phyloP scores from a whole-genome alignment of 352 stramenopile genomes.

The Pythium aquatile region DNA sequence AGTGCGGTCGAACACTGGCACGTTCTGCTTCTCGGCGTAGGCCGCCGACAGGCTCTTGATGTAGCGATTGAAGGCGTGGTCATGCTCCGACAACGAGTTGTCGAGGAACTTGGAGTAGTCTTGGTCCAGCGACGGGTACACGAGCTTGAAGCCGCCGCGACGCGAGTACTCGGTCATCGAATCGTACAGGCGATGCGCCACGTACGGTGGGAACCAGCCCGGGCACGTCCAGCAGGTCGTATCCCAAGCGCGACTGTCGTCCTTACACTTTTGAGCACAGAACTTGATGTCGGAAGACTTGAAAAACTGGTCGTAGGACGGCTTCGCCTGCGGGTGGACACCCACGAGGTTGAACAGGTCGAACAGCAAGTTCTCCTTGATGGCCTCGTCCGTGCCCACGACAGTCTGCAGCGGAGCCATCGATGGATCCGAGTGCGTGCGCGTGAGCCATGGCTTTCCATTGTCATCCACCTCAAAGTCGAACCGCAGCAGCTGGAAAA shows the following conservation, averaged over 20 bases:
- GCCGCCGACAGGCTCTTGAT: slow-evolving; percentile 60
- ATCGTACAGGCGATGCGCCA: slow-evolving; percentile 55
- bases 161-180: slow-evolving; percentile 62
- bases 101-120: slow-evolving; percentile 61
- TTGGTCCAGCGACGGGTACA: slow-evolving; percentile 64
- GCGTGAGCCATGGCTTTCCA: slow-evolving; percentile 94
- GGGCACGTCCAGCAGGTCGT: slow-evolving; percentile 73
- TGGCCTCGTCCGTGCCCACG: slow-evolving; percentile 63
- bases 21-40: slow-evolving; percentile 46
- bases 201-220: slow-evolving; percentile 64
- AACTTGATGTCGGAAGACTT: slow-evolving; percentile 40
- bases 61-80: slow-evolving; percentile 71
- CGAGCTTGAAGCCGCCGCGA: slow-evolving; percentile 63
- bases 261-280: slow-evolving; percentile 59
- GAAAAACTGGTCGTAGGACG: slow-evolving; percentile 66
- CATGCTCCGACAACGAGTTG: slow-evolving; percentile 53
- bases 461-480: slow-evolving; percentile 95
- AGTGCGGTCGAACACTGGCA: slow-evolving; percentile 34
- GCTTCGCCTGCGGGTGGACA: slow-evolving; percentile 55
- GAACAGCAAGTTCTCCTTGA: slow-evolving; percentile 62
- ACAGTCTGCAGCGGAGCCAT: slow-evolving; percentile 46
- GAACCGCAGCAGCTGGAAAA: slow-evolving; percentile 95
- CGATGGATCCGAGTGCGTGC: slow-evolving; percentile 71
- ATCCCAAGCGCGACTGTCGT: slow-evolving; percentile 65
- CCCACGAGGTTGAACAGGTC: slow-evolving; percentile 72